Conservation (phyloP, 1,284 basidiomycete genomes). For the Trametes sp. region DNA sequence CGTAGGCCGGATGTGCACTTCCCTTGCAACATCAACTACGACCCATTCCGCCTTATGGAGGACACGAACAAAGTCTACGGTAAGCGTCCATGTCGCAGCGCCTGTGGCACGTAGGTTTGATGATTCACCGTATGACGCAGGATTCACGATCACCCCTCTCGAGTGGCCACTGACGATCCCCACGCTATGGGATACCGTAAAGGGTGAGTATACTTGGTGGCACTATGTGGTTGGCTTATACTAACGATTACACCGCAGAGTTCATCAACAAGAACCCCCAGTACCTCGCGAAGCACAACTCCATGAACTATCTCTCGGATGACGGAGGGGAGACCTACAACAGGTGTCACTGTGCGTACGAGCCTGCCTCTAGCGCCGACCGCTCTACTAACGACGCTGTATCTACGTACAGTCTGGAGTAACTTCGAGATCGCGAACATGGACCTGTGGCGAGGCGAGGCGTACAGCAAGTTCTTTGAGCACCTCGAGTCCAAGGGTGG, state of each 20-base stretch:
- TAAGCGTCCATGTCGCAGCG: slow-evolving; percentile 28
- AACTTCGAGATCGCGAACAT: slow-evolving; percentile 82
- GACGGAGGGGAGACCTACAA: slow-evolving; percentile 74
- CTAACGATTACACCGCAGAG: slow-evolving; percentile 50
- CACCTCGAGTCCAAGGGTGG: slow-evolving; percentile 76
- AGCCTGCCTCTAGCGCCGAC: neutral
- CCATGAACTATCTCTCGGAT: slow-evolving; percentile 73
- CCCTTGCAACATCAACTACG: slow-evolving; percentile 76
- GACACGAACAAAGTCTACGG: slow-evolving; percentile 76
- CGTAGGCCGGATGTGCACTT: slow-evolving; percentile 72
- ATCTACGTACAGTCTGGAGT: slow-evolving; percentile 61
- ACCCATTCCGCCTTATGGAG: slow-evolving; percentile 82
- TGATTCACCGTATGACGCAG: slow-evolving; percentile 34
- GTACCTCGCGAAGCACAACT: slow-evolving; percentile 69
- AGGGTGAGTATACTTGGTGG: slow-evolving; percentile 34
- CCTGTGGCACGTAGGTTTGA: neutral
- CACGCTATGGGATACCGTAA: slow-evolving; percentile 75
- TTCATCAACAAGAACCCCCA: slow-evolving; percentile 71
- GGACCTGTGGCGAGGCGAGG: slow-evolving; percentile 64
- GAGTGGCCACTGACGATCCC: slow-evolving; percentile 80
- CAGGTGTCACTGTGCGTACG: slow-evolving; percentile 70
- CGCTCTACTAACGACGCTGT: neutral
- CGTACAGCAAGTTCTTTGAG: slow-evolving; percentile 79
- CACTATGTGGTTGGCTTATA: neutral
- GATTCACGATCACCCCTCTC: slow-evolving; percentile 80